Conservation (phyloP, 768 basidiomycete species). For the Kwoniella europaea region DNA sequence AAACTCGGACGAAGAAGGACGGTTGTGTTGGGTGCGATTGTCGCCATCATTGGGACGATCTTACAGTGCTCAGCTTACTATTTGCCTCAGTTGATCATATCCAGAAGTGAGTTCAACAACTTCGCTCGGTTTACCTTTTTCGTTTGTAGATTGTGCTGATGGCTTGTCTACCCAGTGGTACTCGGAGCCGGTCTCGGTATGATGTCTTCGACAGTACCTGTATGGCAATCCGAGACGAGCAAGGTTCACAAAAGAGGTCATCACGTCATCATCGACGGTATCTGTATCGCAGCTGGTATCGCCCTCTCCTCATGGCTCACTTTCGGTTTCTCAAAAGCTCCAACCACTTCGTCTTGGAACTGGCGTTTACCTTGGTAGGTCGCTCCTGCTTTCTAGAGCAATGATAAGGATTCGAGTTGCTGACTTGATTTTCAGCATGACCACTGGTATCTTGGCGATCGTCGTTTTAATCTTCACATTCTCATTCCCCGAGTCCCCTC, state of each 20-base stretch:
- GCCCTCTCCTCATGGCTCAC: slow-evolving; percentile 34
- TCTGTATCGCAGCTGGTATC: slow-evolving; percentile 33
- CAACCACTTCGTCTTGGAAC: slow-evolving; percentile 18
- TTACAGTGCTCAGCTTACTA: slow-evolving; percentile 23
- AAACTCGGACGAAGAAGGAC: slow-evolving; percentile 32
- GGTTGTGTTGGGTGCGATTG: slow-evolving; percentile 21
- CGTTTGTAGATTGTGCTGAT: background rate
- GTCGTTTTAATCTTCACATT: slow-evolving; percentile 29
- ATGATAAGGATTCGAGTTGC: background rate
- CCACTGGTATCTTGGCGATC: slow-evolving; percentile 33
- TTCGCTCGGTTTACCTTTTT: background rate
- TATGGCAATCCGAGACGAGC: slow-evolving; percentile 39
- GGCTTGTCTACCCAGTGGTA: slow-evolving; percentile 19
- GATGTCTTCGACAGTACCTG: slow-evolving; percentile 34
- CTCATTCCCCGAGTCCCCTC: slow-evolving; percentile 47
- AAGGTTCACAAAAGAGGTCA: slow-evolving; percentile 34
- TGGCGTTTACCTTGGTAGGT: slow-evolving; percentile 32
- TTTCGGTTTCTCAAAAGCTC: slow-evolving; percentile 26
- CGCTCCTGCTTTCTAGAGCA: background rate
- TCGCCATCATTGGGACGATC: slow-evolving; percentile 24
- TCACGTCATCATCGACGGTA: slow-evolving; percentile 37
- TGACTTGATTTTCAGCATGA: slow-evolving; percentile 21
- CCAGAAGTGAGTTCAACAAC: slow-evolving; percentile 23
- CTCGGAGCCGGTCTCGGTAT: slow-evolving; percentile 35
- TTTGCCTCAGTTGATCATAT: slow-evolving; percentile 23